phyloP scores from a whole-genome alignment of 768 basidiomycete genomes.

The Xerocomellus intermedius region DNA sequence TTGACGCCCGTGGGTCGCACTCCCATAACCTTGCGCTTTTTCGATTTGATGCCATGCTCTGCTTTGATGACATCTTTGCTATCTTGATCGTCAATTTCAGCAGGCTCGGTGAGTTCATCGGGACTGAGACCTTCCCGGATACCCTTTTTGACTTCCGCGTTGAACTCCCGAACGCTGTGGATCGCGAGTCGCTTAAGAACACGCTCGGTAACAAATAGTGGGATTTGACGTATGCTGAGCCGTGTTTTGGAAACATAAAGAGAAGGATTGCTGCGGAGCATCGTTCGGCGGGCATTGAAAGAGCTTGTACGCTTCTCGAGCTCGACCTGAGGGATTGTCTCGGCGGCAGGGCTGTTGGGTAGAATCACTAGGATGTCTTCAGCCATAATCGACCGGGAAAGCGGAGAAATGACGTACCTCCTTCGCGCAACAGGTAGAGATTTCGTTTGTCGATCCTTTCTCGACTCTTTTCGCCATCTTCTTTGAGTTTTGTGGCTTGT shows the following conservation, averaged over 20 bases:
- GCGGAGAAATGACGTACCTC: slow-evolving; percentile 52
- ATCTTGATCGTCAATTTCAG: slow-evolving; percentile 27
- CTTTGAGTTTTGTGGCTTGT: slow-evolving; percentile 82
- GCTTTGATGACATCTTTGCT: slow-evolving; percentile 29
- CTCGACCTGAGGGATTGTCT: slow-evolving; percentile 65
- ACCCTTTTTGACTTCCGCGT: slow-evolving; percentile 69
- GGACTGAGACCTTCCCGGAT: slow-evolving; percentile 56
- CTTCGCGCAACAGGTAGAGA: slow-evolving; percentile 93
- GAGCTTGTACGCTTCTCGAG: slow-evolving; percentile 83
- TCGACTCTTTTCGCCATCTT: slow-evolving; percentile 79
- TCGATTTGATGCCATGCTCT: slow-evolving; percentile 23
- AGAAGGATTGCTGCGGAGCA: slow-evolving; percentile 89
- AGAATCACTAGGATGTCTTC: slow-evolving; percentile 67
- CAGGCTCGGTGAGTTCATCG: slow-evolving; percentile 66
- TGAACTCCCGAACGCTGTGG: slow-evolving; percentile 77
- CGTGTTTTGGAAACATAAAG: slow-evolving; percentile 94
- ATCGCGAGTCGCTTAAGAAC: slow-evolving; percentile 84
- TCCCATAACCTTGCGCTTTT: slow-evolving; percentile 18
- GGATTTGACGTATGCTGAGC: slow-evolving; percentile 90
- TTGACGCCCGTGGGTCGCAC: slow-evolving; percentile 56
- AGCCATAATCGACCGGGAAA: neutral
- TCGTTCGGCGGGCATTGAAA: slow-evolving; percentile 77
- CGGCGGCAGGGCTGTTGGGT: slow-evolving; percentile 81
- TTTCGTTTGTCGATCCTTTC: slow-evolving; percentile 95
- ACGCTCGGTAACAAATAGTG: slow-evolving; percentile 86